Evolutionary conservation across 169 alveolate genomes (phyloP), one percentile per base, ranked within the genome.

Genomic region (Eimeria necatrix): DNA sequence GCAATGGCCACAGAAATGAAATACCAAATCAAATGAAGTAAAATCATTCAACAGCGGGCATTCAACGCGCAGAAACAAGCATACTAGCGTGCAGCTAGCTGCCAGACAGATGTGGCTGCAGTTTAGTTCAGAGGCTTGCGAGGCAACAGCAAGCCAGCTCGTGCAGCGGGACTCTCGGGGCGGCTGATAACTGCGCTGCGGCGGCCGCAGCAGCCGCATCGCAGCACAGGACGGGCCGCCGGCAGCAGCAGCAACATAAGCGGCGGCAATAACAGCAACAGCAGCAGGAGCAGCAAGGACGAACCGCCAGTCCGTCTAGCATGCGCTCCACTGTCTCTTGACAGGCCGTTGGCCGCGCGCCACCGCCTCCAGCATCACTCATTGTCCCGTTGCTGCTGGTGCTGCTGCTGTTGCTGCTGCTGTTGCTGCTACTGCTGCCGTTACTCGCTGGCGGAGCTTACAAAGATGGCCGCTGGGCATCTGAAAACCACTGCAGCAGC

Each of bases 251-350:
- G 32, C 2, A n/a, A n/a, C 78, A n/a, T 7, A 12, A 68, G 5
- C 78, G 2, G 2, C 68, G 20, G 68, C 41, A 32, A 32, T 32
- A 32, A 32, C 68, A 56, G 12, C 68, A 56, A 56, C 68, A 56
- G 20, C 68, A 56, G 20, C 2, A 56, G 20, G 1, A 0, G 2
- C 68, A 56, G 68, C 68, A 56, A 18, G 2, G 41, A 32, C 41
- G 3, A 32, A 32, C 41, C 41, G 41, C 41, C 41, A 32, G 41
- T 32, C 83, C 83, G 24, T 73, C 83, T 12, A 73, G 83, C 83
- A 73, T 73, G 48, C 83, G 83, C 52, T 73, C 83, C 18, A 73
- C 83, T 22, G 83, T 73, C 83, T 73, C 83, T 16, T 73, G 83
- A 7, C 83, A 73, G 83, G 46, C 83, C 24, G 83, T 73, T 16